A percentile compares a stretch with the other conserved stretches of the same genome.
phyloP scores from a whole-genome alignment of 2,329 filamentous ascomycete species.

The Colletotrichum lentis region DNA sequence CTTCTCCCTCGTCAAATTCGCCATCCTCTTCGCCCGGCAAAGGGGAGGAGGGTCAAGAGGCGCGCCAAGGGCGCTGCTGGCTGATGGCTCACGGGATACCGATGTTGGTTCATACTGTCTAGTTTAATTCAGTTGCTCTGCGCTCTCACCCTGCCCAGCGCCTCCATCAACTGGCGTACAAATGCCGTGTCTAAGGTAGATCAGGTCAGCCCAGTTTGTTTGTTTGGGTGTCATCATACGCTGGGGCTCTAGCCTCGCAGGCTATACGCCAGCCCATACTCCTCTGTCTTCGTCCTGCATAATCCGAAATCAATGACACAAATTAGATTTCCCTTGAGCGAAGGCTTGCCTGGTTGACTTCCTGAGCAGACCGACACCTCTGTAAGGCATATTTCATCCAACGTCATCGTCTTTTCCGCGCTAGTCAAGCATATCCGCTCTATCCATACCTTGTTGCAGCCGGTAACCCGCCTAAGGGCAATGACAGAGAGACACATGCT shows the following conservation, averaged over 20 bases:
- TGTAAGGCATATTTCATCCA: too few relatives aligned
- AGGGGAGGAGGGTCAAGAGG: not conserved
- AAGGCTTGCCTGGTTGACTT: not conserved
- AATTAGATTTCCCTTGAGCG: slow-evolving; percentile 8
- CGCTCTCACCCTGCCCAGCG: not conserved
- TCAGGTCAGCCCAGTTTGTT: slow-evolving; percentile 12
- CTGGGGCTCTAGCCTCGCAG: not conserved
- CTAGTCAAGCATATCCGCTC: not conserved
- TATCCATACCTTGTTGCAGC: too few relatives aligned
- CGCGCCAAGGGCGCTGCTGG: not conserved
- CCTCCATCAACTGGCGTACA: slow-evolving; percentile 7
- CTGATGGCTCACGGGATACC: not conserved
- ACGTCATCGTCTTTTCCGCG: not conserved
- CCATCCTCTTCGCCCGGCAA: not conserved
- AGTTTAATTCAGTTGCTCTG: not conserved
- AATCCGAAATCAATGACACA: not conserved
- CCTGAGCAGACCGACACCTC: not conserved
- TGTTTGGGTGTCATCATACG: slow-evolving; percentile 10
- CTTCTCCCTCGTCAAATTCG: not conserved
- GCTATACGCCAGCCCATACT: not conserved
- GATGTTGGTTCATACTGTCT: not conserved
- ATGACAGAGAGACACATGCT: not conserved
- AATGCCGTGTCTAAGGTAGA: slow-evolving; percentile 4
- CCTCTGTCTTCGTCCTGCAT: slow-evolving; percentile 4
- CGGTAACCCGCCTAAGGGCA: not conserved